Evolutionary conservation across 371 early-diverging fungal genomes (phyloP).

Genomic region (Mucor indicus): DNA sequence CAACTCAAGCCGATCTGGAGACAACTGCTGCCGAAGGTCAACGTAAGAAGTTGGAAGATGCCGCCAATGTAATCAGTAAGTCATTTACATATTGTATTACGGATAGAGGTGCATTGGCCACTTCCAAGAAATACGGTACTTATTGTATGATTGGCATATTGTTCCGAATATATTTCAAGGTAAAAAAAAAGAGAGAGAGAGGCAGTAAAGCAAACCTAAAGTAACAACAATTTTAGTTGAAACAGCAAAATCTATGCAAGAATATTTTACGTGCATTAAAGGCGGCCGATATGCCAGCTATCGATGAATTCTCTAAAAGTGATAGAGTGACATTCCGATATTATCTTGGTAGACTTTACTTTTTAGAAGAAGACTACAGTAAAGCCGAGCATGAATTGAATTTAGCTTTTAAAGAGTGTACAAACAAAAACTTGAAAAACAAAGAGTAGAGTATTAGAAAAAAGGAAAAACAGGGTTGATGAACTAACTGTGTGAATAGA

Average conservation of each 20-base stretch:
- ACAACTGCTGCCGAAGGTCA: slow-evolving; percentile 29
- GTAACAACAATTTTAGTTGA: slow-evolving; percentile 33
- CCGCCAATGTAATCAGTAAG: slow-evolving; percentile 83
- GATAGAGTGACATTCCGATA: slow-evolving; percentile 84
- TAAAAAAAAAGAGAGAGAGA: slow-evolving; percentile 21
- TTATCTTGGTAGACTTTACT: slow-evolving; percentile 81
- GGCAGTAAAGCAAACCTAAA: not conserved
- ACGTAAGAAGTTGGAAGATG: slow-evolving; percentile 71
- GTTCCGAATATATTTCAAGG: slow-evolving; percentile 82
- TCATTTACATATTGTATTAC: slow-evolving; percentile 83
- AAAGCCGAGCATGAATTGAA: slow-evolving; percentile 71
- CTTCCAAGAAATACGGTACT: slow-evolving; percentile 89
- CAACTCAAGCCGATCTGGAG: slow-evolving; percentile 55
- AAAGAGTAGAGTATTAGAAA: slow-evolving; percentile 41
- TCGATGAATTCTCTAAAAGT: slow-evolving; percentile 76
- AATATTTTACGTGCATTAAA: slow-evolving; percentile 79
- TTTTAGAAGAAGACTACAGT: slow-evolving; percentile 76
- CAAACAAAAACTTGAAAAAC: slow-evolving; percentile 43
- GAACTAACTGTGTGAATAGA: slow-evolving; percentile 21
- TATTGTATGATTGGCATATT: slow-evolving; percentile 81
- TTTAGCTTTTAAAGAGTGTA: slow-evolving; percentile 70
- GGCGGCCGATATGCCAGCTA: slow-evolving; percentile 68
- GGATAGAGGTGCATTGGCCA: slow-evolving; percentile 55
- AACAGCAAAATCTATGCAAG: slow-evolving; percentile 78
- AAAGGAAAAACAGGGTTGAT: not conserved